Evolutionary conservation across 306 rosid species (phyloP), one percentile per base, ranked within the genome.

Genomic region (Phaseolus lunatus): DNA sequence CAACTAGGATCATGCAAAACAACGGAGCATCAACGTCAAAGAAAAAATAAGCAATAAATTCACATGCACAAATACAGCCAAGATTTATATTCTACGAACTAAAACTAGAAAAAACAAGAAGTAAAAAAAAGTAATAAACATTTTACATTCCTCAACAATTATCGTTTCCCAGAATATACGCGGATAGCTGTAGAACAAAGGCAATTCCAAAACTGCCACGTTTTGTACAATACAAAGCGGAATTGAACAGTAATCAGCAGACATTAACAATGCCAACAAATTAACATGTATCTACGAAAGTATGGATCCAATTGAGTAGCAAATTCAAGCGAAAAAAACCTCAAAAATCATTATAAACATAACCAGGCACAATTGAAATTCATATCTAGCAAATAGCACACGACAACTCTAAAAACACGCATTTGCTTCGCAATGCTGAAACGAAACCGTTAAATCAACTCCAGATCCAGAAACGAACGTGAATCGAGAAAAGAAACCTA

Each of bases 391-490:
- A 44, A 39, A 72, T 24, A 41, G 29, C 7, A 35, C 5, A 9
- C 0, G 16, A 33, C 1, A 62, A 72, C n/a, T 13, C 4, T 12
- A 12, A 24, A 66, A 29, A 15, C 19, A 20, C n/a, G 44, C 18
- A 67, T 20, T 65, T 9, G 45, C 45, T 26, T 70, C 11, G 70
- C 37, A 35, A 43, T 52, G 69, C 5, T 2, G 24, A 50, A 72
- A 53, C 47, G 52, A 63, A 7, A 39, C 14, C 22, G 7, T 19
- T 18, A 19, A 52, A 53, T 3, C 14, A 52, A 23, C 45, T 52
- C 72, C 80, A 87, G 88, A 92, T 90, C 96, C 83, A 64, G 26
- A 50, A 77, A 66, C 11, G 4, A 7, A 35, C 9, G 7, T 1
- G 73, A 82, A 87, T 3, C 3, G 26, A 23, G 13, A 39, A 3